Evolutionary conservation across 2,329 filamentous ascomycete species (phyloP).

Genomic region (Colletotrichum spinosum): DNA sequence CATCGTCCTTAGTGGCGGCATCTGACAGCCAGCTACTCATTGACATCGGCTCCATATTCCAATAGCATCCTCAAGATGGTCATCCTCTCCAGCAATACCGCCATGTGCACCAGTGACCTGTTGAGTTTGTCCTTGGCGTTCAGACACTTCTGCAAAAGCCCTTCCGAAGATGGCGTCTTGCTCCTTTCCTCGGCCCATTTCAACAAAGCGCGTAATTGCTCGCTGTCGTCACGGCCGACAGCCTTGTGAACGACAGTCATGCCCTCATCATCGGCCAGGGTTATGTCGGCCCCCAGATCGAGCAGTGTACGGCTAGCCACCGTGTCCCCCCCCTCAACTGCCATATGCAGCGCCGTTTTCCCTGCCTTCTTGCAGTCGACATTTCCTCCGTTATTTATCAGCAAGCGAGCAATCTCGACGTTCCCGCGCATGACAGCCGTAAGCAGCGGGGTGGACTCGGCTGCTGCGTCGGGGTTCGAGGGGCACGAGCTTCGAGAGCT

Average conservation of each 20-base stretch:
- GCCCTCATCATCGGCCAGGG: constrained; percentile 4
- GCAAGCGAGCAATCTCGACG: constrained; percentile 9
- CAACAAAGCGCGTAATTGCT: constrained; percentile 13
- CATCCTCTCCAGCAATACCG: constrained; percentile 11
- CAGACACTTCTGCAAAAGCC: constrained; percentile 14
- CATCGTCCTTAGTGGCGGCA: too few relatives aligned
- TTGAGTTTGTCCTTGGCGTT: constrained; percentile 16
- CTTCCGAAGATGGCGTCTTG: background rate
- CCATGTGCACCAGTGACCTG: constrained; percentile 19
- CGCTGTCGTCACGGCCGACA: constrained; percentile 12
- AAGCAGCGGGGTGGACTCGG: constrained; percentile 12
- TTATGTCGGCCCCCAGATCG: constrained; percentile 19
- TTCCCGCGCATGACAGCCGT: constrained; percentile 19
- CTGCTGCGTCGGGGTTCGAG: background rate
- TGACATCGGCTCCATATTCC: constrained; percentile 8
- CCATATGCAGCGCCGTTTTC: constrained; percentile 19
- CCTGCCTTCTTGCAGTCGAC: constrained; percentile 13
- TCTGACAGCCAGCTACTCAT: background rate
- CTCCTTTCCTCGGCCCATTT: constrained; percentile 20
- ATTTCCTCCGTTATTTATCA: constrained; percentile 14
- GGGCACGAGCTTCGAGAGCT: constrained; percentile 5
- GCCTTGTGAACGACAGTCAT: constrained; percentile 9
- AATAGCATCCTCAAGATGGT: constrained; percentile 5
- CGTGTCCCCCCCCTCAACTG: constrained; percentile 17
- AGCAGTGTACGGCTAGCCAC: constrained; percentile 10